Evolutionary conservation across 768 basidiomycete genomes (phyloP).

Genomic region (Piloderma croceum): DNA sequence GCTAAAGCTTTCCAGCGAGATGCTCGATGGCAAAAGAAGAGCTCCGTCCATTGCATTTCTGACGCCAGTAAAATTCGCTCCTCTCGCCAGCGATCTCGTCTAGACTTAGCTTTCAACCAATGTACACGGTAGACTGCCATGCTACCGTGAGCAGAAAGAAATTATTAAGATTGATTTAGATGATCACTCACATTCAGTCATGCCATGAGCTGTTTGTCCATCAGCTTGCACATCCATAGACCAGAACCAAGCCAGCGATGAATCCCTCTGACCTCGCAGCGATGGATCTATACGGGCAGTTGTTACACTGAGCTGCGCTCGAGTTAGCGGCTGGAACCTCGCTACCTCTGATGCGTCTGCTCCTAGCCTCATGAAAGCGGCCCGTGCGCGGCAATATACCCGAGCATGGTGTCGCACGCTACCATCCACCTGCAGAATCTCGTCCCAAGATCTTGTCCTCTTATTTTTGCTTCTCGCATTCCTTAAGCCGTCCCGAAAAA

Average conservation of each 20-base stretch:
- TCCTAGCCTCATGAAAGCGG: background rate
- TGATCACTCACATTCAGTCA: conserved; percentile 10
- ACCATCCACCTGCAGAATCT: background rate
- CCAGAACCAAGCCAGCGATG: conserved; percentile 9
- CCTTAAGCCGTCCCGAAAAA: conserved; percentile 1
- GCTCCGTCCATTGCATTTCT: background rate
- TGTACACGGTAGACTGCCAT: conserved; percentile 4
- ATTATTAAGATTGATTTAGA: conserved; percentile 2
- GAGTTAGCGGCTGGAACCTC: conserved; percentile 1
- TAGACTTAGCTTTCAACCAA: conserved; percentile 7
- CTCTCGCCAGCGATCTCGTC: conserved; percentile 2
- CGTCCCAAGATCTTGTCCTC: conserved; percentile 1
- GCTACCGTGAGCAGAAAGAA: background rate
- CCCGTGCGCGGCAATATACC: conserved; percentile 1
- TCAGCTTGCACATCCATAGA: conserved; percentile 4
- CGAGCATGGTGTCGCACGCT: conserved; percentile 1
- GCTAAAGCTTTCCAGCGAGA: background rate
- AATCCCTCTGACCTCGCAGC: conserved; percentile 2
- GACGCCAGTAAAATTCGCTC: background rate
- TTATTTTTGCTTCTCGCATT: background rate
- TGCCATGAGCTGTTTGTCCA: background rate
- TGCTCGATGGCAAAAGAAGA: background rate
- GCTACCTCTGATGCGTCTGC: background rate
- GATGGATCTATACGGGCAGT: conserved; percentile 4
- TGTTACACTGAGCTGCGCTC: conserved; percentile 4